Conservation (phyloP, 192 early-diverging fungal genomes). For the Coemansia sp. region DNA sequence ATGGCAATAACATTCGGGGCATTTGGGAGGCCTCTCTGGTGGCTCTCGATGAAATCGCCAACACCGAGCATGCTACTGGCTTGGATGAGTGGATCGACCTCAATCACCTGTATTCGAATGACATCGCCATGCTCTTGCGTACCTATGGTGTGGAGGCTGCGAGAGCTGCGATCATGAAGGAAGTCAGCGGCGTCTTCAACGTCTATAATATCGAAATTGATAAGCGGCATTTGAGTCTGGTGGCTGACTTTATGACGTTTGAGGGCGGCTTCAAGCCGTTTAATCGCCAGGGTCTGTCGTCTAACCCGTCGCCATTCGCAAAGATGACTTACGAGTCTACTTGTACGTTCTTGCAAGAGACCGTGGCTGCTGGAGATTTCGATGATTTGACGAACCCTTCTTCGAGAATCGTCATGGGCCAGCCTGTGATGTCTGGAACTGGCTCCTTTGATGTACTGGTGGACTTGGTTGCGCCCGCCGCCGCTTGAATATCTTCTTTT, state of each 20-base stretch:
- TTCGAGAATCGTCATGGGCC: conserved; percentile 91
- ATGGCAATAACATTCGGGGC: conserved; percentile 90
- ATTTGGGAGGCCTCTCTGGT: conserved; percentile 78
- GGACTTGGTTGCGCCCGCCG: conserved; percentile 32
- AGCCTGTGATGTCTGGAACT: conserved; percentile 91
- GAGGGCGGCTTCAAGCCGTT: conserved; percentile 99
- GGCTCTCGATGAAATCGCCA: conserved; percentile 42
- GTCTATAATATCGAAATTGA: conserved; percentile 95
- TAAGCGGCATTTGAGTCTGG: conserved; percentile 91
- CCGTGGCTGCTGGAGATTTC: conserved; percentile 87
- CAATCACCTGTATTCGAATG: conserved; percentile 90
- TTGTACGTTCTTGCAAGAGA: conserved; percentile 90
- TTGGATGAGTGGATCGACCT: conserved; percentile 78
- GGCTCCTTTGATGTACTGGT: conserved; percentile 88
- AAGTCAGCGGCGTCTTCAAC: conserved; percentile 90
- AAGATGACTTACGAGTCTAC: conserved; percentile 99
- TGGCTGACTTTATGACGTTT: conserved; percentile 99
- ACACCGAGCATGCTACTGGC: conserved; percentile 20
- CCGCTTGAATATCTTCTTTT: conserved; percentile 12
- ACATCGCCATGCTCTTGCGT: conserved; percentile 89
- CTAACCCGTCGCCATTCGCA: conserved; percentile 91
- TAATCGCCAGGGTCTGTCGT: conserved; percentile 92
- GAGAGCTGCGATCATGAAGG: conserved; percentile 87
- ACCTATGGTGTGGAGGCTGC: conserved; percentile 99
- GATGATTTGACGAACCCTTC: conserved; percentile 91